phyloP scores from a whole-genome alignment of 225 moss, liverwort and hornwort species.

The Thuidium tamariscinum region DNA sequence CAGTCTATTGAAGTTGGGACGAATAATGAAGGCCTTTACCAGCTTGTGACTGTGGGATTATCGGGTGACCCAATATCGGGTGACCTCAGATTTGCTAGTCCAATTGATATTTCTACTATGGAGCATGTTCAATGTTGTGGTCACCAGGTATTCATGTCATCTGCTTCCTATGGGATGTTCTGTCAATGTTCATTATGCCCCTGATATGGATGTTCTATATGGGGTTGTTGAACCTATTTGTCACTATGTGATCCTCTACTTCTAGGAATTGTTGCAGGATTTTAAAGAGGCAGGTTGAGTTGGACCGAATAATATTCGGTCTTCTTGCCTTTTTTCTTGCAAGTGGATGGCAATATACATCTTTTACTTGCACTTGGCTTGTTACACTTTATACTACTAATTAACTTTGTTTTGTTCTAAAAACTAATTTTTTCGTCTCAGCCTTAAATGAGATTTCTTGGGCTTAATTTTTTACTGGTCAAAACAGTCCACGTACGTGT shows the following conservation, averaged over 20 bases:
- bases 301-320: neutral
- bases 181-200: neutral
- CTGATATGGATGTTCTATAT: neutral
- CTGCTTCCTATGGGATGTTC: neutral
- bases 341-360: neutral
- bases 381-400: neutral
- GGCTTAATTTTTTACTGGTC: neutral
- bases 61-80: neutral
- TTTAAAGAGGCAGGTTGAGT: neutral
- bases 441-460: neutral
- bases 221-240: neutral
- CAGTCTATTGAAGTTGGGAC: neutral
- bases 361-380: neutral
- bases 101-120: conserved; percentile 54
- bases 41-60: conserved; percentile 33
- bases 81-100: neutral
- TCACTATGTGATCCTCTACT: neutral
- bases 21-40: conserved; percentile 1
- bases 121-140: conserved; percentile 97
- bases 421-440: neutral
- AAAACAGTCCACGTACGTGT: neutral
- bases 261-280: neutral
- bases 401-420: neutral
- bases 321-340: neutral
- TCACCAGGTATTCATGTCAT: conserved; percentile 61